These are phyloP conservation scores for Penicillium psychrofluorescens DNA, from an alignment of 495 filamentous ascomycete genomes.

Conservation along the genomic window DNA sequence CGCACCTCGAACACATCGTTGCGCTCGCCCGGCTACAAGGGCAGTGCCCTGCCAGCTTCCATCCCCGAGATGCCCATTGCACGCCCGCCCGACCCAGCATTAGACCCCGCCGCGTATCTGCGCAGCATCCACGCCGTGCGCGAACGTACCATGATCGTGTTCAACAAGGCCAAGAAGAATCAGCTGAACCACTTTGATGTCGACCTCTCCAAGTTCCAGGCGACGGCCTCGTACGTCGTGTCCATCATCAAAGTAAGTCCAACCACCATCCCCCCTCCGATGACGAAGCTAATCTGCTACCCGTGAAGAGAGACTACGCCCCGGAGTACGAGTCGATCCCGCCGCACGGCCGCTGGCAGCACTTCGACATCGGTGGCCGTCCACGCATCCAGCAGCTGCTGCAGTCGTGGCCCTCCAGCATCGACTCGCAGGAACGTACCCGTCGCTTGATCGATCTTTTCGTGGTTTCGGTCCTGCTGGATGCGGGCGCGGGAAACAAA, in stretches of 20 bases:
- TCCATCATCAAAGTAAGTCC: conserved; percentile 85
- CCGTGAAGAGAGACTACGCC: conserved; percentile 71
- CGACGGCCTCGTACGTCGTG: conserved; percentile 86
- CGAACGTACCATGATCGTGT: conserved; percentile 64
- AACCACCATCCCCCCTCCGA: background rate
- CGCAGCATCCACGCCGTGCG: conserved; percentile 84
- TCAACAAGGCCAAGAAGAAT: conserved; percentile 71
- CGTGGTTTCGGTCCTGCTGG: conserved; percentile 60
- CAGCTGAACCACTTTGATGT: conserved; percentile 85
- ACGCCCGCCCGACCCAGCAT: conserved; percentile 76
- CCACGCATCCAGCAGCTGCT: conserved; percentile 62
- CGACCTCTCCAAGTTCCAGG: conserved; percentile 78
- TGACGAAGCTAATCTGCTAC: conserved; percentile 8
- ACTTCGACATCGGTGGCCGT: conserved; percentile 62
- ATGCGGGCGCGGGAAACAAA: conserved; percentile 57
- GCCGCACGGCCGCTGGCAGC: conserved; percentile 65
- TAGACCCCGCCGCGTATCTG: conserved; percentile 90
- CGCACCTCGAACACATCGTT: conserved; percentile 48
- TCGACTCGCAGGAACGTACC: conserved; percentile 56
- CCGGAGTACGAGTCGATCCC: conserved; percentile 78
- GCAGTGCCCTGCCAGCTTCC: conserved; percentile 35
- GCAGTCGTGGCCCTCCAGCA: conserved; percentile 51
- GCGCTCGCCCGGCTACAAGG: conserved; percentile 45
- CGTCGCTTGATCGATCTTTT: conserved; percentile 62
- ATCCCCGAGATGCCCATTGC: conserved; percentile 67